A percentile compares a stretch with the other conserved stretches of the same genome.
phyloP scores from a whole-genome alignment of 129 eudicot species.

The Cynara cardunculus region DNA sequence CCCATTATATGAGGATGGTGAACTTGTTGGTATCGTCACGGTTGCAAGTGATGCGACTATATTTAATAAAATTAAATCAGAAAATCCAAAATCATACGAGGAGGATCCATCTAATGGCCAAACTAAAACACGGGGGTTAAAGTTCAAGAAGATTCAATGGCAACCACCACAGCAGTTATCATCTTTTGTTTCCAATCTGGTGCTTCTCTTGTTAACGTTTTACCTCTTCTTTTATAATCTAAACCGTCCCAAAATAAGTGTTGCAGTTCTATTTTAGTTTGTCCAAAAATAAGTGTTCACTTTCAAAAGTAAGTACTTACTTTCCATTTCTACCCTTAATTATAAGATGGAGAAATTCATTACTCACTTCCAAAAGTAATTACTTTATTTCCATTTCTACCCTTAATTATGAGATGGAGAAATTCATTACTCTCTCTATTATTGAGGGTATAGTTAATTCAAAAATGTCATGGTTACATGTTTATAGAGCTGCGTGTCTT shows the following conservation, averaged over 20 bases:
- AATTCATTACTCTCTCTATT: neutral
- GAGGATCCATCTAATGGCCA: constrained; percentile 33
- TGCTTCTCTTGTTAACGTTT: constrained; percentile 24
- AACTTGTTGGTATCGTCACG: constrained; percentile 74
- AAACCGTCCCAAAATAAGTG: neutral
- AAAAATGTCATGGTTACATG: neutral
- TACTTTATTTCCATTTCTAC: neutral
- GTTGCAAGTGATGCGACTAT: constrained; percentile 83
- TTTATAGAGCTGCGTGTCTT: neutral
- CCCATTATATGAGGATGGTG: constrained; percentile 69
- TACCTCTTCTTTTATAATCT: neutral
- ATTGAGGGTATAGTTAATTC: neutral
- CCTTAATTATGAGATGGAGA: neutral
- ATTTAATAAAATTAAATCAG: constrained; percentile 46
- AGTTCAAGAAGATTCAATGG: constrained; percentile 66
- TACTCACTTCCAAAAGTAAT: neutral
- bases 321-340: neutral
- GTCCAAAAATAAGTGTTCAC: neutral
- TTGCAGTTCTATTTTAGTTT: neutral
- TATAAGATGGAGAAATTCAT: neutral
- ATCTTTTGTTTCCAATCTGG: constrained; percentile 80
- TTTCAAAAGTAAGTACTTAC: neutral
- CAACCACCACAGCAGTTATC: constrained; percentile 55
- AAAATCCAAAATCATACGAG: constrained; percentile 22
- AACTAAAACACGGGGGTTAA: constrained; percentile 32